Percentiles rank a stretch among this genome's conserved stretches.
These are phyloP conservation scores for Corymbia citriodora DNA, from an alignment of 441 rosid genomes.

Conservation along the genomic window DNA sequence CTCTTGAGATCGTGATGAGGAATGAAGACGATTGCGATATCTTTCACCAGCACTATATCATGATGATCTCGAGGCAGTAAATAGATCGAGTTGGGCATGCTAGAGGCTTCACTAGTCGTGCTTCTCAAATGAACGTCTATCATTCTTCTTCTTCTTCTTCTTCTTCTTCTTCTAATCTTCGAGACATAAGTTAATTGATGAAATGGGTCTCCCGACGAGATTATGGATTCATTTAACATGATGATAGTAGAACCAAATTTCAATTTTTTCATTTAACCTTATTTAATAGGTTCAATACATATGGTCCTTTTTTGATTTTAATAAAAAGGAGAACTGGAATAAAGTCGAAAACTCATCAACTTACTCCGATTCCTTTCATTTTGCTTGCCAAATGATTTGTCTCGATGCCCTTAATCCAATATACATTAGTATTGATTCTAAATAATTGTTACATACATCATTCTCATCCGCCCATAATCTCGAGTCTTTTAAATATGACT, in stretches of 20 bases:
- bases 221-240: not conserved
- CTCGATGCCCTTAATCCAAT: not conserved
- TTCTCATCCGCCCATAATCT: not conserved
- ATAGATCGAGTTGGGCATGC: too few species aligned
- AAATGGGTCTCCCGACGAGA: not conserved
- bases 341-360: not conserved
- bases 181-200: not conserved
- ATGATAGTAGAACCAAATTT: not conserved
- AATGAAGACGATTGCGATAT: too few species aligned
- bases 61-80: too few species aligned
- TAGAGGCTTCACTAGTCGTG: too few species aligned
- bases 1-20: not conserved
- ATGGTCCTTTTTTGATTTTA: not conserved
- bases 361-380: not conserved
- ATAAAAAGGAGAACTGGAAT: not conserved
- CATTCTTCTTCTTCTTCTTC: accelerated
- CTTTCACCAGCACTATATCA: not conserved
- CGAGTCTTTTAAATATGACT: not conserved
- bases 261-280: not conserved
- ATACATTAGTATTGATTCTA: not conserved
- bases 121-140: too few species aligned
- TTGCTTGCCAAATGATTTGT: not conserved
- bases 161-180: not conserved
- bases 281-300: too few species aligned
- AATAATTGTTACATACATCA: not conserved